Evolutionary conservation across 2,329 filamentous ascomycete genomes (phyloP).

Genomic region (Claviceps monticola): DNA sequence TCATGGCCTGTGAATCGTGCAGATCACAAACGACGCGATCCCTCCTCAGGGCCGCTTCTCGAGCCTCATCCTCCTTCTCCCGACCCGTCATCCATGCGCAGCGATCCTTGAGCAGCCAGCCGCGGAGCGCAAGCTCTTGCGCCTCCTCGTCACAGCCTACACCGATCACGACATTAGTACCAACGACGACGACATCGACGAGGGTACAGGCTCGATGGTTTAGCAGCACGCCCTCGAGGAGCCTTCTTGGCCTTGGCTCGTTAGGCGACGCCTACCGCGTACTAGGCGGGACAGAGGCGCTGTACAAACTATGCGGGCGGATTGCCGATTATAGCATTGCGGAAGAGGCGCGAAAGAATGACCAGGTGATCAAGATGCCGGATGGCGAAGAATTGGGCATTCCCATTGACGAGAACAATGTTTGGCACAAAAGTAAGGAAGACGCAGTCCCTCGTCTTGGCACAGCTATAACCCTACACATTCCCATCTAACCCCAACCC

Average conservation of each 20-base stretch:
- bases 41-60: conserved; percentile 21
- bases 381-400: conserved; percentile 70
- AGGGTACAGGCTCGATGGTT: conserved; percentile 20
- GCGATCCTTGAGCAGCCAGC: conserved; percentile 6
- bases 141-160: background rate
- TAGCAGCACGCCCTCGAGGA: conserved; percentile 19
- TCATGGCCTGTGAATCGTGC: conserved; percentile 36
- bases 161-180: background rate
- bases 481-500: conserved; percentile 3
- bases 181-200: conserved; percentile 7
- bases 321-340: conserved; percentile 68
- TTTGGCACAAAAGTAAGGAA: conserved; percentile 61
- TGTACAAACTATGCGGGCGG: conserved; percentile 62
- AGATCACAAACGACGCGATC: conserved; percentile 26
- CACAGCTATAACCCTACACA: background rate
- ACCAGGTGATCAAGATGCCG: conserved; percentile 53
- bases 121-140: background rate
- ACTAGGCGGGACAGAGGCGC: conserved; percentile 61
- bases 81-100: conserved; percentile 11
- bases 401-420: conserved; percentile 16
- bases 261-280: conserved; percentile 51
- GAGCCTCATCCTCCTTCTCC: conserved; percentile 12
- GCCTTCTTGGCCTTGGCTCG: conserved; percentile 20
- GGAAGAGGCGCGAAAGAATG: conserved; percentile 49
- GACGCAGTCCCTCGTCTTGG: background rate